Percentiles rank a stretch among this genome's conserved stretches.
Conservation (phyloP, 495 filamentous ascomycete genomes). For the Aspergillus leporis region DNA sequence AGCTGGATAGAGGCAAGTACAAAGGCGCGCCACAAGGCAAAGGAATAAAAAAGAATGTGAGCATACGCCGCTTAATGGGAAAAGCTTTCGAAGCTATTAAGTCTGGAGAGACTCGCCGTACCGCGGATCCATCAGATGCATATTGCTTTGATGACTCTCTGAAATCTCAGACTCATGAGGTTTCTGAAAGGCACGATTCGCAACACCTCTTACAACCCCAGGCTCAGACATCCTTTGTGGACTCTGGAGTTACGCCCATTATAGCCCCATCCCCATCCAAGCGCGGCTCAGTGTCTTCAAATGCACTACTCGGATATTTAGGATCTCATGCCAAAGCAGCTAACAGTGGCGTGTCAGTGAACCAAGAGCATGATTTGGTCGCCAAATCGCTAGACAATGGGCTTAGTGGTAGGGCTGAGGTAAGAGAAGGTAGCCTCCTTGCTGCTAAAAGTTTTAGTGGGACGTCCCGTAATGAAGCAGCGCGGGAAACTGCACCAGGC, state of each 20-base stretch:
- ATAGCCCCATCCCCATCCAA: background rate
- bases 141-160: constrained; percentile 1
- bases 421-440: background rate
- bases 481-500: background rate
- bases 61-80: constrained; percentile 22
- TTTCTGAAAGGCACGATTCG: constrained; percentile 3
- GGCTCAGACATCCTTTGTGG: background rate
- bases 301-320: constrained; percentile 7
- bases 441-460: background rate
- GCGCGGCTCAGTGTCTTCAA: background rate
- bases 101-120: background rate
- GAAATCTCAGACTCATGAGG: background rate
- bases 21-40: constrained; percentile 25
- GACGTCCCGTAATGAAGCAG: background rate
- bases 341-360: background rate
- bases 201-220: constrained; percentile 11
- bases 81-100: constrained; percentile 6
- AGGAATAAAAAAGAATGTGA: constrained; percentile 19
- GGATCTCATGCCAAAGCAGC: background rate
- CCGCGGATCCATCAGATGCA: background rate
- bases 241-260: background rate
- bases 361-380: background rate
- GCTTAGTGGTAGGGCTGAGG: background rate
- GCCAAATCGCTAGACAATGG: background rate
- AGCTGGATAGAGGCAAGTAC: constrained; percentile 27